Evolutionary conservation across 495 filamentous ascomycete species (phyloP).

Genomic region (Podospora anserina): DNA sequence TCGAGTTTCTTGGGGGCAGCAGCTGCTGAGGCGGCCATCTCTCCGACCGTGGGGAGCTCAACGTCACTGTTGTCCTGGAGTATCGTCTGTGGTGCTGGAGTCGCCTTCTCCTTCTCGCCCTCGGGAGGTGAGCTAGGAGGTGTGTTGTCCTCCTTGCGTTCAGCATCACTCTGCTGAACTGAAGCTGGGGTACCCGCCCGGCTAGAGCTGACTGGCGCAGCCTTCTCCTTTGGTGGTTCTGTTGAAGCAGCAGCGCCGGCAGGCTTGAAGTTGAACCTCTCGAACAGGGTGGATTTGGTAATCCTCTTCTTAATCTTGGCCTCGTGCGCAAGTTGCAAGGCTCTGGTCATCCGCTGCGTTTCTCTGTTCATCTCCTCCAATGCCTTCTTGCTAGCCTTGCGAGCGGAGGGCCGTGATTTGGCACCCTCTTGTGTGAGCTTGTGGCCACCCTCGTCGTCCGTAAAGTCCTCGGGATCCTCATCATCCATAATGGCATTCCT

Average conservation of each 20-base stretch:
- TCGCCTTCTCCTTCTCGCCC: constrained; percentile 18
- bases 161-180: constrained; percentile 40
- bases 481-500: constrained; percentile 38
- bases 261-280: constrained; percentile 69
- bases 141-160: constrained; percentile 46
- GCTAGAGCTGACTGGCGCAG: constrained; percentile 36
- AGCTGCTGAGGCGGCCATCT: constrained; percentile 19
- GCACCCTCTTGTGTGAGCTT: constrained; percentile 57
- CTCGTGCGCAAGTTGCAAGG: constrained; percentile 88
- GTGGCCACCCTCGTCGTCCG: constrained; percentile 54
- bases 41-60: constrained; percentile 37
- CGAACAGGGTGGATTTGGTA: constrained; percentile 77
- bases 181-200: constrained; percentile 40
- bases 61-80: constrained; percentile 26
- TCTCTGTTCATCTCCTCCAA: constrained; percentile 92
- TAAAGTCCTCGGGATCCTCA: constrained; percentile 52
- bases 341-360: constrained; percentile 85
- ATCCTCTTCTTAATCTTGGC: constrained; percentile 90
- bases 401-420: constrained; percentile 53
- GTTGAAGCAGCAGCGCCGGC: constrained; percentile 34
- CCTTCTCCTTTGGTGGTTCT: constrained; percentile 17
- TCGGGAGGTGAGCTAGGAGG: constrained; percentile 52
- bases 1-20: constrained; percentile 33
- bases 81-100: constrained; percentile 2
- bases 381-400: constrained; percentile 94